A percentile compares a stretch with the other conserved stretches of the same genome.
Evolutionary conservation across 345 rosid species (phyloP).

Genomic region (Draba incana): DNA sequence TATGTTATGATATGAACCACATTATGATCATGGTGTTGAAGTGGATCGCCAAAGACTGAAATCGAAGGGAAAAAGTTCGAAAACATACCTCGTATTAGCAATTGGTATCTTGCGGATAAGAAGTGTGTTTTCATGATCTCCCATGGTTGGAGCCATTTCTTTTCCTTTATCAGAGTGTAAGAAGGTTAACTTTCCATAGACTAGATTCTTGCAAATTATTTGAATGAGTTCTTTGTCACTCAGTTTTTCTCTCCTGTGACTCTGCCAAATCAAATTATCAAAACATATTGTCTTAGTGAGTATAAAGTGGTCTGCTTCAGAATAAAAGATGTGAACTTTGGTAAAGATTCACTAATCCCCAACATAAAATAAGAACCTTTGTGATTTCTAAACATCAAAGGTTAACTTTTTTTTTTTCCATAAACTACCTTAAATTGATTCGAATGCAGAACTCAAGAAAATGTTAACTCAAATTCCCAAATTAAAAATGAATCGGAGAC

Average conservation of each 20-base stretch:
- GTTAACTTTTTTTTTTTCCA: not conserved
- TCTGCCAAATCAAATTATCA: slow-evolving; percentile 39
- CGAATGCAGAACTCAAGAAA: slow-evolving; percentile 27
- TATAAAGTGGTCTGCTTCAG: slow-evolving; percentile 16
- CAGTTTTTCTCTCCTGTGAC: slow-evolving; percentile 61
- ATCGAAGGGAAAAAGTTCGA: not conserved
- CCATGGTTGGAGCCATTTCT: slow-evolving; percentile 71
- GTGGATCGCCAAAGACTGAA: not conserved
- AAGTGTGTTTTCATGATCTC: slow-evolving; percentile 70
- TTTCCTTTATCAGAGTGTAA: slow-evolving; percentile 68
- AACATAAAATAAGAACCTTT: slow-evolving; percentile 4
- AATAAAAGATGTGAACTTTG: slow-evolving; percentile 2
- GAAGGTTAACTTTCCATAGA: slow-evolving; percentile 78
- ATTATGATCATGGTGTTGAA: not conserved
- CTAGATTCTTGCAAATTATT: slow-evolving; percentile 63
- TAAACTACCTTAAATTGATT: not conserved
- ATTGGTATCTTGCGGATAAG: slow-evolving; percentile 82
- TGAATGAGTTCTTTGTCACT: slow-evolving; percentile 52
- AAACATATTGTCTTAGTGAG: not conserved
- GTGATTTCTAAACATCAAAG: not conserved
- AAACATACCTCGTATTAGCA: slow-evolving; percentile 59
- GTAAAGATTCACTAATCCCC: not conserved
- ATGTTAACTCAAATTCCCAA: not conserved
- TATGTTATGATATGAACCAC: not conserved
- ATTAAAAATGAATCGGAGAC: not conserved